Percentiles rank a stretch among this genome's conserved stretches.
These are phyloP conservation scores for Furcasterigmium furcatum DNA, from an alignment of 2,329 filamentous ascomycete species.

Conservation along the genomic window DNA sequence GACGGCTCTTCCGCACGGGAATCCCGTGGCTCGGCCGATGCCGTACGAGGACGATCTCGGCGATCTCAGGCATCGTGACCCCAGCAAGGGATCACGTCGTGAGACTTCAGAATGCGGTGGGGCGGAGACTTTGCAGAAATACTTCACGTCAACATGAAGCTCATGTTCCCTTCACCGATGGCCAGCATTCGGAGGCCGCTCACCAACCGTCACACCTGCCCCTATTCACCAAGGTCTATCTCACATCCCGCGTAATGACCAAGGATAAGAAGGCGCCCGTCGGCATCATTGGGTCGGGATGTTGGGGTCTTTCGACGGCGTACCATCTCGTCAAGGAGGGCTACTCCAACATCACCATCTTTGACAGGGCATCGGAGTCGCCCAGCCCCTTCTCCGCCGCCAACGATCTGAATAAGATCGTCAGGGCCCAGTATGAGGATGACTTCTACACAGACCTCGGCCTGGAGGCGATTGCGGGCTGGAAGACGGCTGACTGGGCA, in stretches of 20 bases:
- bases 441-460: slow-evolving; percentile 52
- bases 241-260: too few relatives aligned
- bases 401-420: slow-evolving; percentile 60
- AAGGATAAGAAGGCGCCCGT: slow-evolving; percentile 11
- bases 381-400: slow-evolving; percentile 49
- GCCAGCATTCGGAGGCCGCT: too few relatives aligned
- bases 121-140: too few relatives aligned
- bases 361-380: slow-evolving; percentile 32
- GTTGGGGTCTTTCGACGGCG: slow-evolving; percentile 48
- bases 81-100: too few relatives aligned
- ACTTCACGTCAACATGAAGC: too few relatives aligned
- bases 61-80: too few relatives aligned
- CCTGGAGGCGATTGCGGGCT: slow-evolving; percentile 49
- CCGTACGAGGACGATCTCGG: background rate
- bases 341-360: slow-evolving; percentile 42
- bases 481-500: slow-evolving; percentile 48
- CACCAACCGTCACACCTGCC: too few relatives aligned
- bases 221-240: too few relatives aligned
- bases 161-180: too few relatives aligned
- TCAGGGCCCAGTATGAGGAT: slow-evolving; percentile 57
- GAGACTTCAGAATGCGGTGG: too few relatives aligned
- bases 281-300: slow-evolving; percentile 41
- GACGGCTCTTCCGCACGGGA: background rate
- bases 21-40: background rate
- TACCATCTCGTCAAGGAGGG: slow-evolving; percentile 39